Conservation (phyloP, 2,329 filamentous ascomycete genomes). For the Fusarium heterosporum region DNA sequence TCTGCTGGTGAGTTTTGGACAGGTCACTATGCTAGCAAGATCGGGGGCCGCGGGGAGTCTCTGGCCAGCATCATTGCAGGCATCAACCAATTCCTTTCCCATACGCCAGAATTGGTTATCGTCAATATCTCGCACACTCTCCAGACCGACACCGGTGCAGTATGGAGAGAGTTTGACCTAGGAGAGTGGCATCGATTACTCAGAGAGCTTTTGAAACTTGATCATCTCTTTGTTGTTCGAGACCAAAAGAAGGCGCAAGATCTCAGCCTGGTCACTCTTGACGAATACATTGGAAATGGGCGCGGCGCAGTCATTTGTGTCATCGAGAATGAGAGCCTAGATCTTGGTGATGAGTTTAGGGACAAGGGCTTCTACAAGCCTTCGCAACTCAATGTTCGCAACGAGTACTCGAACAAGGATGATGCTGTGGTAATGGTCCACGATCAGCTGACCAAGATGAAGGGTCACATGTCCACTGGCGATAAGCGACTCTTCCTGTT, state of each 20-base stretch:
- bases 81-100: not conserved
- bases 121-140: slow-evolving; percentile 1
- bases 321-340: not conserved
- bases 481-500: not conserved
- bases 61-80: not conserved
- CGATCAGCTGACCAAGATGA: not conserved
- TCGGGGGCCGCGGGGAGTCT: not conserved
- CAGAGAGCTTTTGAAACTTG: not conserved
- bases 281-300: not conserved
- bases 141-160: not conserved
- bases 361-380: not conserved
- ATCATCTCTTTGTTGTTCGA: not conserved
- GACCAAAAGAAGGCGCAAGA: slow-evolving; percentile 1
- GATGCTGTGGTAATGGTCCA: not conserved
- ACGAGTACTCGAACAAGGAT: not conserved
- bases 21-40: slow-evolving; percentile 1
- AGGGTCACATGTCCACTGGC: not conserved
- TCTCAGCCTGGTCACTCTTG: not conserved
- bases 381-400: slow-evolving; percentile 1
- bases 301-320: not conserved
- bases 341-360: not conserved
- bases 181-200: not conserved
- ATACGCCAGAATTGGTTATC: not conserved
- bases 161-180: not conserved
- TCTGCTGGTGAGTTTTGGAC: not conserved